Conservation (phyloP, 2,329 filamentous ascomycete genomes). For the Exserohilum turcica region DNA sequence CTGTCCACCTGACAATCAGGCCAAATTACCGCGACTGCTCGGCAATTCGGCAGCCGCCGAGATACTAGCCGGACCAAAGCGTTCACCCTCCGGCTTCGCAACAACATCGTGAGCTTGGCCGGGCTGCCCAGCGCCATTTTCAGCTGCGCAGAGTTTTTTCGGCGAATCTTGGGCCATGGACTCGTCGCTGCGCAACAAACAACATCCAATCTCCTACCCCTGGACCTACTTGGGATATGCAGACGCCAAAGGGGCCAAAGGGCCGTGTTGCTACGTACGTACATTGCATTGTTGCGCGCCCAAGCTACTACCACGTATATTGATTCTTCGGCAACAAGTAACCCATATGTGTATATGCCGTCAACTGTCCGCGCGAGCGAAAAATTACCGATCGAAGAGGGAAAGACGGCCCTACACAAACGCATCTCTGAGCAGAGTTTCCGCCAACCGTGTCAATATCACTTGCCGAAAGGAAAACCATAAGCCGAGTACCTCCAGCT, state of each 20-base stretch:
- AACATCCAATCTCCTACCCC: neutral
- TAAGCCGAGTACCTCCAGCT: too few species aligned
- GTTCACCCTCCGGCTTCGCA: neutral
- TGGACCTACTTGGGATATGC: neutral
- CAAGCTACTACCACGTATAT: neutral
- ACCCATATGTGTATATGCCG: neutral
- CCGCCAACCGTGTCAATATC: neutral
- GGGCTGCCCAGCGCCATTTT: neutral
- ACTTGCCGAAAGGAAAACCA: neutral
- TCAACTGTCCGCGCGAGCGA: neutral
- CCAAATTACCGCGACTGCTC: conserved; percentile 25
- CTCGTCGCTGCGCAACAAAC: neutral
- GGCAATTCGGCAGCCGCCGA: conserved; percentile 19
- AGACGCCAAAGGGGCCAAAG: neutral
- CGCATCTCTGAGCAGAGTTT: neutral
- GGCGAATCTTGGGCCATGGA: neutral
- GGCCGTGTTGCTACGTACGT: neutral
- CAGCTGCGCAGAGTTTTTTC: neutral
- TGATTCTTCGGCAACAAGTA: neutral
- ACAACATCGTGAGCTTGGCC: conserved; percentile 2
- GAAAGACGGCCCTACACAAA: neutral
- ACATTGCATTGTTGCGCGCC: neutral
- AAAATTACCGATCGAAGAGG: neutral
- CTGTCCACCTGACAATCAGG: conserved; percentile 7
- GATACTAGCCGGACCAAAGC: conserved; percentile 11